Percentiles rank a stretch among this genome's conserved stretches.
These are phyloP conservation scores for Scenedesmus sp. DNA, from an alignment of 163 green algal genomes.

Conservation along the genomic window DNA sequence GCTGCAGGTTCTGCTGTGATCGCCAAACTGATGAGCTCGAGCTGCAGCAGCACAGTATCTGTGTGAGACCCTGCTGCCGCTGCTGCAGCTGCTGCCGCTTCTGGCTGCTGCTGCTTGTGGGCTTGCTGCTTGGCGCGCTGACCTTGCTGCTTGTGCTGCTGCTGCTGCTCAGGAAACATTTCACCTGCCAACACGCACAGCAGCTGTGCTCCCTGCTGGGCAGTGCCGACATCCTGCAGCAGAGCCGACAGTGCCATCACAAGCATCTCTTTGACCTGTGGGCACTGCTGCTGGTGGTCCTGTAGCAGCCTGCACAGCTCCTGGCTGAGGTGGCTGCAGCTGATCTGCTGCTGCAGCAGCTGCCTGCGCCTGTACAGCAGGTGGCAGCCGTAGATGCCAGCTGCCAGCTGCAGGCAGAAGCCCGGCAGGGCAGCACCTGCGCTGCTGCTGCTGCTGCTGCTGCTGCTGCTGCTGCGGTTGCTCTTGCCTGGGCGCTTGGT, in stretches of 20 bases:
- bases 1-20: neutral
- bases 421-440: neutral
- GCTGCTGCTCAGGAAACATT: neutral
- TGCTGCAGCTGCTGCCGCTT: neutral
- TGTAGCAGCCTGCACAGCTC: constrained; percentile 20
- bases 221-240: neutral
- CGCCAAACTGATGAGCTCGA: constrained; percentile 20
- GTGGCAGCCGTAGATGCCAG: neutral
- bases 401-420: neutral
- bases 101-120: constrained; percentile 4
- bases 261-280: neutral
- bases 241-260: constrained; percentile 12
- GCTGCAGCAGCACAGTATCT: constrained; percentile 15
- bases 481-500: neutral
- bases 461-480: constrained; percentile 20
- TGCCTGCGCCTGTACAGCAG: constrained; percentile 16
- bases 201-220: constrained; percentile 6
- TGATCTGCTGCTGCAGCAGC: constrained; percentile 15
- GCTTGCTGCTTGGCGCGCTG: neutral
- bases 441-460: neutral
- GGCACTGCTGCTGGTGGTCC: neutral
- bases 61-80: neutral
- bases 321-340: neutral
- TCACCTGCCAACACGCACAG: constrained; percentile 16
- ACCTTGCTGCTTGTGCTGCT: neutral